A percentile compares a stretch with the other conserved stretches of the same genome.
Evolutionary conservation across 495 filamentous ascomycete genomes (phyloP).

Genomic region (Hypoxylon lenormandii): DNA sequence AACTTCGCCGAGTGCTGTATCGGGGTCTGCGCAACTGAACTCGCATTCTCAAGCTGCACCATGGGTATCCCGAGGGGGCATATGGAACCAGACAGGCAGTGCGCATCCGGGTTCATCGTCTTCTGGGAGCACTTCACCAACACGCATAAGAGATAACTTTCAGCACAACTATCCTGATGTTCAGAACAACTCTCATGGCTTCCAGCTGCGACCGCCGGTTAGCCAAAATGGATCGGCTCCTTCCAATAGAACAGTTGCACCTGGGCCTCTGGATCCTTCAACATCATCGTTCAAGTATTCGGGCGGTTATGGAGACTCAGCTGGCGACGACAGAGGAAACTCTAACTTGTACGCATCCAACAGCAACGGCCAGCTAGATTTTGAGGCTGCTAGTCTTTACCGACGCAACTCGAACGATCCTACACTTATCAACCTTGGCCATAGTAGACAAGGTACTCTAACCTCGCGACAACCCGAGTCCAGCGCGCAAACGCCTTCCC

Average conservation of each 20-base stretch:
- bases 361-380: slow-evolving; percentile 25
- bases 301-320: slow-evolving; percentile 30
- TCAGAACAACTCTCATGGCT: slow-evolving; percentile 18
- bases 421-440: slow-evolving; percentile 21
- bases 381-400: slow-evolving; percentile 17
- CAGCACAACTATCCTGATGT: slow-evolving; percentile 32
- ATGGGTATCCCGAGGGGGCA: slow-evolving; percentile 32
- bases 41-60: slow-evolving; percentile 25
- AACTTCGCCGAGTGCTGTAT: slow-evolving; percentile 44
- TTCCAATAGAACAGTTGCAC: slow-evolving; percentile 30
- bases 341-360: slow-evolving; percentile 29
- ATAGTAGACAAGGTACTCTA: slow-evolving; percentile 33
- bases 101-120: slow-evolving; percentile 23
- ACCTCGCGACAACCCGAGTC: slow-evolving; percentile 35
- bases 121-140: slow-evolving; percentile 41
- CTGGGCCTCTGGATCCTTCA: slow-evolving; percentile 37
- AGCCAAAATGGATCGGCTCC: slow-evolving; percentile 27
- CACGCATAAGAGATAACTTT: slow-evolving; percentile 35
- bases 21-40: slow-evolving; percentile 43
- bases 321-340: slow-evolving; percentile 23
- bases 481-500: slow-evolving; percentile 22
- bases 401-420: slow-evolving; percentile 48
- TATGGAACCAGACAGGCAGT: slow-evolving; percentile 28
- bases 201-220: slow-evolving; percentile 23
- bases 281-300: slow-evolving; percentile 25